phyloP scores from a whole-genome alignment of 228 moss, liverwort and hornwort genomes.

The Sphagnum magellanicum region DNA sequence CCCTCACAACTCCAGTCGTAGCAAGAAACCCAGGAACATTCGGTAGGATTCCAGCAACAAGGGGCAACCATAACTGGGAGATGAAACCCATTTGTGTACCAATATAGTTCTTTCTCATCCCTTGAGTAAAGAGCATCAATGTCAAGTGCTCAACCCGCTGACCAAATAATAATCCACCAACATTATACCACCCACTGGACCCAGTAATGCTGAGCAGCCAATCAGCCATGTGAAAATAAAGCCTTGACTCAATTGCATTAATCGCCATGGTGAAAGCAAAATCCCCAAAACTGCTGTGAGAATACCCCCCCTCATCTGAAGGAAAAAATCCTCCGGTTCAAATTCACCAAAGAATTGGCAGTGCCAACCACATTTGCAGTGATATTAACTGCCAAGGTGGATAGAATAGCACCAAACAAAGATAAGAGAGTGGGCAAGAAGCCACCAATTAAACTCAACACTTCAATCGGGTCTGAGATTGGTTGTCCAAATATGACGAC shows the following conservation, averaged over 20 bases:
- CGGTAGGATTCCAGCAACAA: too few species aligned
- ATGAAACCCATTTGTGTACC: conserved; percentile 38
- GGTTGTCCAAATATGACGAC: conserved; percentile 34
- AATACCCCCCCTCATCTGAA: conserved; percentile 24
- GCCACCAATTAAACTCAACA: conserved; percentile 9
- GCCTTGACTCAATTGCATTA: conserved; percentile 26
- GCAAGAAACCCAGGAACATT: too few species aligned
- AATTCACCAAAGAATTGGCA: conserved; percentile 37
- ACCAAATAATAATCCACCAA: conserved; percentile 32
- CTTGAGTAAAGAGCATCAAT: conserved; percentile 25
- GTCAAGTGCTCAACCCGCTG: conserved; percentile 15
- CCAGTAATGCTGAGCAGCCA: conserved; percentile 13
- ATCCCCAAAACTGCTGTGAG: conserved; percentile 25
- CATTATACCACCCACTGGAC: conserved; percentile 28
- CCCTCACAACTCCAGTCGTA: too few species aligned
- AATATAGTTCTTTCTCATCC: conserved; percentile 16
- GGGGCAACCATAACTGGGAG: conserved; percentile 11
- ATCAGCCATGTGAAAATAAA: conserved; percentile 23
- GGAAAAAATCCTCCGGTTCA: conserved; percentile 23
- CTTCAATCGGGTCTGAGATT: conserved; percentile 36
- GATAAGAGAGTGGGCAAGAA: conserved; percentile 25
- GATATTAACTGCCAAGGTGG: conserved; percentile 37
- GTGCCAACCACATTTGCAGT: conserved; percentile 46
- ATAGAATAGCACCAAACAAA: conserved; percentile 33
- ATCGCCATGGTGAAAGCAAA: conserved; percentile 30